Evolutionary conservation across 2,329 filamentous ascomycete species (phyloP).

Genomic region (Cladobotryum protrusum): DNA sequence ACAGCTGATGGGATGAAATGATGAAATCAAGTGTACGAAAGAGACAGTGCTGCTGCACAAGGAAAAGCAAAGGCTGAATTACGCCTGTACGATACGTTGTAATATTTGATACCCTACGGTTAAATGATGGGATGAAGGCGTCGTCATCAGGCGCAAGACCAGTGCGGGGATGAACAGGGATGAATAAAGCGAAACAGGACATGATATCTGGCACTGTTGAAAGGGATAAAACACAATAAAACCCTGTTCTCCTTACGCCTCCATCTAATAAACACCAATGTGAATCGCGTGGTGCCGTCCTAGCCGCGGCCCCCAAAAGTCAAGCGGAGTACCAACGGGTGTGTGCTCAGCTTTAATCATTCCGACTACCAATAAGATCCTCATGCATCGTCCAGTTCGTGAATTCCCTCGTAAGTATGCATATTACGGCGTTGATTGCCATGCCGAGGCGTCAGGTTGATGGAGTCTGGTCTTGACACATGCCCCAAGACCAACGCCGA

Average conservation of each 20-base stretch:
- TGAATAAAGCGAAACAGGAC: background rate
- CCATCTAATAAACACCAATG: slow-evolving; percentile 10
- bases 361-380: background rate
- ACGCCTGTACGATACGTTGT: background rate
- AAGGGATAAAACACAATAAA: slow-evolving; percentile 15
- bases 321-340: background rate
- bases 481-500: background rate
- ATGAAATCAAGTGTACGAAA: background rate
- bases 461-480: background rate
- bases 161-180: background rate
- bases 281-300: slow-evolving; percentile 12
- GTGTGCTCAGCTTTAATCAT: background rate
- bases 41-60: background rate
- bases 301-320: slow-evolving; percentile 20
- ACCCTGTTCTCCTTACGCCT: slow-evolving; percentile 7
- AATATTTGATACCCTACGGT: slow-evolving; percentile 11
- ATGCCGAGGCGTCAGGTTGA: background rate
- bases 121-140: slow-evolving; percentile 1
- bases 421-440: background rate
- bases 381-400: background rate
- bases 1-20: slow-evolving; percentile 74
- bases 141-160: background rate
- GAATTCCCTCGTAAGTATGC: background rate
- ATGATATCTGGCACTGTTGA: background rate
- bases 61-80: background rate